Percentiles rank a stretch among this genome's conserved stretches.
These are phyloP conservation scores for Warburgia ugandensis DNA, from an alignment of 164 flowering plant genomes.

Conservation along the genomic window DNA sequence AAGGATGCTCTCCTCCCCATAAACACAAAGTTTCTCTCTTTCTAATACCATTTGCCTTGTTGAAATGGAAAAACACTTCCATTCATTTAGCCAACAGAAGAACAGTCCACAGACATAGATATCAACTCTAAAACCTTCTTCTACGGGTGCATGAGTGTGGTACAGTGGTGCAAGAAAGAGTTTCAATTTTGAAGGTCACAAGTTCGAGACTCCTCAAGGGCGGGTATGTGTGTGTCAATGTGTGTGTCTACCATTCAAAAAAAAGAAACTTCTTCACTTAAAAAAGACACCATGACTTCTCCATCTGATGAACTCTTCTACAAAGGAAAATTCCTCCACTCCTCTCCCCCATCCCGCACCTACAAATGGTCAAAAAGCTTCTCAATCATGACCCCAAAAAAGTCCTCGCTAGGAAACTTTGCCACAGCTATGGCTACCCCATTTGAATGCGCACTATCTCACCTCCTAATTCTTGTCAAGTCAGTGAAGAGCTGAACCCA, in stretches of 20 bases:
- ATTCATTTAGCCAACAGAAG: constrained; percentile 39
- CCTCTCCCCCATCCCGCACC: constrained; percentile 73
- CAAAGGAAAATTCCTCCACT: constrained; percentile 85
- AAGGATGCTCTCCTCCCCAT: constrained; percentile 22
- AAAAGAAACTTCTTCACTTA: constrained; percentile 45
- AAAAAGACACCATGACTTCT: constrained; percentile 35
- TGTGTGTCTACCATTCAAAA: constrained; percentile 23
- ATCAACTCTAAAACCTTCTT: constrained; percentile 33
- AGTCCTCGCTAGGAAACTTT: constrained; percentile 11
- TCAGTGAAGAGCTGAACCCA: constrained; percentile 52
- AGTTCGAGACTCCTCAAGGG: no score
- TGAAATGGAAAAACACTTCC: constrained; percentile 9
- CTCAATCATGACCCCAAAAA: constrained; percentile 15
- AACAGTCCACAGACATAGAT: constrained; percentile 84
- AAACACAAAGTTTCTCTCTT: no score
- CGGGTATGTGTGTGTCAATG: no score
- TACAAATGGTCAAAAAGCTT: constrained; percentile 70
- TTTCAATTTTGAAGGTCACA: no score
- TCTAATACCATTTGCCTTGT: not conserved
- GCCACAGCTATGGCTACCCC: constrained; percentile 25
- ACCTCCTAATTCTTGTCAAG: constrained; percentile 55
- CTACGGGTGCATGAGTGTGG: constrained; percentile 20
- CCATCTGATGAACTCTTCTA: constrained; percentile 95
- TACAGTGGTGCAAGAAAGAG: no score
- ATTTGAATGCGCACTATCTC: constrained; percentile 50